These are phyloP conservation scores for Peniophora sp. DNA, from an alignment of 1,284 basidiomycete species.

Conservation along the genomic window DNA sequence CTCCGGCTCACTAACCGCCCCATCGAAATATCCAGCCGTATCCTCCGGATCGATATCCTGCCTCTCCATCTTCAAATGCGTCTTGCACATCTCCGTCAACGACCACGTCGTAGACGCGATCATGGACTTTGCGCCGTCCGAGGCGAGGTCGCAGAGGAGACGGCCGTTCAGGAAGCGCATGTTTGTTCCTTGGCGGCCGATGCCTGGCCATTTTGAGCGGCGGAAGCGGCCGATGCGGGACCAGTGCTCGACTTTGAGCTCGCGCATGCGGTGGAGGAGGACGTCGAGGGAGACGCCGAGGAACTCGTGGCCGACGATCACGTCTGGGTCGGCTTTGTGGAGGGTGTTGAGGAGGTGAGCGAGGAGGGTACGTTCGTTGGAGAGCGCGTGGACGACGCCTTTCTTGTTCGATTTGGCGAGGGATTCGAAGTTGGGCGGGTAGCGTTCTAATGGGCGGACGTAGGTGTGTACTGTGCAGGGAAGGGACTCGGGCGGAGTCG, in stretches of 20 bases:
- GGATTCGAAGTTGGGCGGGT: constrained; percentile 81
- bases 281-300: constrained; percentile 89
- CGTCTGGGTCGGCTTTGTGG: constrained; percentile 87
- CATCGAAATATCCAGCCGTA: constrained; percentile 87
- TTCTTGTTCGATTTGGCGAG: constrained; percentile 55
- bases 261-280: constrained; percentile 85
- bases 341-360: constrained; percentile 77
- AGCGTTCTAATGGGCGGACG: constrained; percentile 88
- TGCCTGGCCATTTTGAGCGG: constrained; percentile 73
- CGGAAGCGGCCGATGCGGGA: constrained; percentile 91
- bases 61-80: constrained; percentile 78
- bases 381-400: constrained; percentile 70
- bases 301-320: constrained; percentile 94
- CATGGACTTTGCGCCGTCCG: constrained; percentile 93
- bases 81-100: constrained; percentile 91
- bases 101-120: constrained; percentile 97
- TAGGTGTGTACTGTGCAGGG: constrained; percentile 83
- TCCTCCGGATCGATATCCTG: constrained; percentile 97
- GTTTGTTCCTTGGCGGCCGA: constrained; percentile 82
- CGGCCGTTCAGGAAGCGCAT: constrained; percentile 81
- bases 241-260: constrained; percentile 89
- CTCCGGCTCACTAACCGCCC: constrained; percentile 71
- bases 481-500: constrained; percentile 80
- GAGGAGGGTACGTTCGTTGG: constrained; percentile 82
- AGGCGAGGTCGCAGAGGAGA: constrained; percentile 87